Percentiles rank a stretch among this genome's conserved stretches.
phyloP scores from a whole-genome alignment of 1,139 yeast species.

The Dujonia santamariae region DNA sequence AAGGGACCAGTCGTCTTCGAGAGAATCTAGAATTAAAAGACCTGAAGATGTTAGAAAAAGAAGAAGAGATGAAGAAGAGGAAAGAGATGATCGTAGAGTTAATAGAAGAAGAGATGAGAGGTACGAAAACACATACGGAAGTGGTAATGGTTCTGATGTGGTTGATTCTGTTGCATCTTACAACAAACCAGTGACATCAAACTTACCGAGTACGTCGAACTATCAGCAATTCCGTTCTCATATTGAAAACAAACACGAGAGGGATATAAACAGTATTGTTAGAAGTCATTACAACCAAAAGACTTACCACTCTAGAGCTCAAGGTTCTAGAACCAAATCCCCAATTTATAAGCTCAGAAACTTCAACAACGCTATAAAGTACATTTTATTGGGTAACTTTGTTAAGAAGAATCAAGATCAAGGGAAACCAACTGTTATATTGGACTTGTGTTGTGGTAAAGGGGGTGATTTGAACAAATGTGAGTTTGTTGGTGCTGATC shows the following conservation, averaged over 20 bases:
- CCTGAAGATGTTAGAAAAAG: conserved; percentile 13
- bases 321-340: conserved; percentile 64
- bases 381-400: conserved; percentile 74
- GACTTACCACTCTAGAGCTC: conserved; percentile 63
- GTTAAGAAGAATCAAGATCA: conserved; percentile 46
- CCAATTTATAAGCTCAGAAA: conserved; percentile 84
- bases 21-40: conserved; percentile 11
- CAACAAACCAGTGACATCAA: conserved; percentile 23
- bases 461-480: conserved; percentile 96
- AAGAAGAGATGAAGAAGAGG: conserved; percentile 7
- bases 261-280: conserved; percentile 58
- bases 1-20: conserved; percentile 8
- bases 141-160: too few relatives aligned
- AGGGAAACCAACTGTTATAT: conserved; percentile 39
- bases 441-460: conserved; percentile 95
- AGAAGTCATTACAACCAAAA: conserved; percentile 83
- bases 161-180: conserved; percentile 31
- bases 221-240: conserved; percentile 44
- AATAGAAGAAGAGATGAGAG: background rate
- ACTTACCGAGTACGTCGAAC: conserved; percentile 16
- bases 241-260: conserved; percentile 30
- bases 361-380: conserved; percentile 89
- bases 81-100: conserved; percentile 8
- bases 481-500: conserved; percentile 68
- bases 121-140: background rate